These are phyloP conservation scores for barrel medic (Medicago truncatula) DNA, from an alignment of 306 rosid species.

Conservation along the genomic window MtrunA17r5.0-ANR NC_053044.1:8030501-8031000, in stretches of 20 bases:
- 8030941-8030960: neutral
- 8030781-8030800: neutral
- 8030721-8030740: neutral
- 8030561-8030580: conserved; percentile 21
- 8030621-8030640: conserved; percentile 21
- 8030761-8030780: neutral
- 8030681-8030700: neutral
- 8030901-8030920: conserved; percentile 5
- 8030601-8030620: neutral
- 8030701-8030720: conserved; percentile 7
- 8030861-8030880: neutral
- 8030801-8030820: neutral
- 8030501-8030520: conserved; percentile 71
- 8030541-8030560: conserved; percentile 29
- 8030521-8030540: conserved; percentile 63
- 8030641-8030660: neutral
- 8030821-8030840: neutral
- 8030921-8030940: conserved; percentile 4
- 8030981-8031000: neutral
- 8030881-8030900: neutral
- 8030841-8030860: neutral
- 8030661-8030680: conserved; percentile 12
- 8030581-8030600: conserved; percentile 19
- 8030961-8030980: neutral
- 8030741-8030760: conserved; percentile 2